Percentiles rank a stretch among this genome's conserved stretches.
These are phyloP conservation scores for Acrodontium crateriforme DNA, from an alignment of 2,329 filamentous ascomycete genomes.

Conservation along the genomic window DNA sequence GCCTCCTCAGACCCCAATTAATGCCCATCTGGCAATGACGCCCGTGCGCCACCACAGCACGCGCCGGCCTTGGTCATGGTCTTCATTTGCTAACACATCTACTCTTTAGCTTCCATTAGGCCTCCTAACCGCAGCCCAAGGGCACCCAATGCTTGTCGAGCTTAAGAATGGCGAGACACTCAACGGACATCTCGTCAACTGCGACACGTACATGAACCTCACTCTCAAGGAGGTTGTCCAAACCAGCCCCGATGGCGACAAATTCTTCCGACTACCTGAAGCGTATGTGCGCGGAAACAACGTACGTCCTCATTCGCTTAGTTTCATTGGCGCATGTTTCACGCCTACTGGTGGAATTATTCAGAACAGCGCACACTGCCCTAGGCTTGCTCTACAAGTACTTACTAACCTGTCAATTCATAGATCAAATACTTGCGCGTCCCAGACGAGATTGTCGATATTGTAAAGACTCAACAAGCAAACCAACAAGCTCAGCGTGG, in stretches of 20 bases:
- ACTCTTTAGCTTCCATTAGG: constrained; percentile 53
- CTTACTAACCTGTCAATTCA: too few relatives aligned
- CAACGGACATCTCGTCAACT: constrained; percentile 89
- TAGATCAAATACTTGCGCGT: constrained; percentile 98
- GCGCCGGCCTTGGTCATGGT: too few relatives aligned
- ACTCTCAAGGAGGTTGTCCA: constrained; percentile 95
- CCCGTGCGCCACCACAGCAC: too few relatives aligned
- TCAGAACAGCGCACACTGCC: too few relatives aligned
- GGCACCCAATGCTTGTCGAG: constrained; percentile 95
- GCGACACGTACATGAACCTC: constrained; percentile 99
- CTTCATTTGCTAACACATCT: too few relatives aligned
- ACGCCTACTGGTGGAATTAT: too few relatives aligned
- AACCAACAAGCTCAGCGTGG: constrained; percentile 46
- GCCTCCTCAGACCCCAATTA: too few relatives aligned
- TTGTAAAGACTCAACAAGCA: constrained; percentile 77
- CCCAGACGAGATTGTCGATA: constrained; percentile 89
- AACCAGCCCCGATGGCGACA: constrained; percentile 87
- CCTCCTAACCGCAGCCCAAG: constrained; percentile 87
- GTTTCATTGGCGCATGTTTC: background rate
- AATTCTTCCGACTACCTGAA: constrained; percentile 81
- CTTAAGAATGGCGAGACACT: constrained; percentile 95
- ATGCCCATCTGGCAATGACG: too few relatives aligned
- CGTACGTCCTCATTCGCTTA: constrained; percentile 37
- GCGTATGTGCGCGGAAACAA: constrained; percentile 97
- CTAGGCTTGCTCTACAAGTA: too few relatives aligned